These are phyloP conservation scores for Venustampulla echinocandica DNA, from an alignment of 495 filamentous ascomycete species.

Conservation along the genomic window DNA sequence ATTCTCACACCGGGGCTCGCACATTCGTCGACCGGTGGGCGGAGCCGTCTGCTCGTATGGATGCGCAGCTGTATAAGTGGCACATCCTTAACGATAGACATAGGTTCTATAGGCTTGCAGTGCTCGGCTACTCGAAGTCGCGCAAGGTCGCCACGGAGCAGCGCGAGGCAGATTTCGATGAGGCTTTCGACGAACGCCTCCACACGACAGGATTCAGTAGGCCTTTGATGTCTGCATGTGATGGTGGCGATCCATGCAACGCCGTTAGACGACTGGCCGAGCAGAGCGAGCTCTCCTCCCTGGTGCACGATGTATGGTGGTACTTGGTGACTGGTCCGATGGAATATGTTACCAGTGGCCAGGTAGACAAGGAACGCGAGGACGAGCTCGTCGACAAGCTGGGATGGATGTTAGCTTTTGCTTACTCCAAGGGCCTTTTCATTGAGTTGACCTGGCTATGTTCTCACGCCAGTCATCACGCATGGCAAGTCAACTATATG, in stretches of 20 bases:
- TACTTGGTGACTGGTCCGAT: not conserved
- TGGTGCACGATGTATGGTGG: not conserved
- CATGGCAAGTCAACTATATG: not conserved
- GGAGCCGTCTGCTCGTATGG: not conserved
- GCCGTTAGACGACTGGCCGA: not conserved
- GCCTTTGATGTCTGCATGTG: not conserved
- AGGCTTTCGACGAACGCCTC: not conserved
- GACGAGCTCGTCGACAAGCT: not conserved
- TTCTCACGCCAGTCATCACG: not conserved
- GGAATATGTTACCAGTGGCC: not conserved
- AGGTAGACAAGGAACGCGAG: not conserved
- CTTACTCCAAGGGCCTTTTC: not conserved
- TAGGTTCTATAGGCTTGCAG: not conserved
- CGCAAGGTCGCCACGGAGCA: not conserved
- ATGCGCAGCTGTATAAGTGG: not conserved
- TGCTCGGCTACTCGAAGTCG: not conserved
- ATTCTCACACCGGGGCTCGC: not conserved
- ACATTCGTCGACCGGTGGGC: not conserved
- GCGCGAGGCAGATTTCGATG: not conserved
- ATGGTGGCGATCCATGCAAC: not conserved
- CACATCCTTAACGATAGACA: not conserved
- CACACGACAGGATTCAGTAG: not conserved
- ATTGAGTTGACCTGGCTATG: not conserved
- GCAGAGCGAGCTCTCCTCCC: not conserved
- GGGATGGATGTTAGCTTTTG: not conserved